Evolutionary conservation across 768 basidiomycete genomes (phyloP).

Genomic region (Guyanaporus albipodus): DNA sequence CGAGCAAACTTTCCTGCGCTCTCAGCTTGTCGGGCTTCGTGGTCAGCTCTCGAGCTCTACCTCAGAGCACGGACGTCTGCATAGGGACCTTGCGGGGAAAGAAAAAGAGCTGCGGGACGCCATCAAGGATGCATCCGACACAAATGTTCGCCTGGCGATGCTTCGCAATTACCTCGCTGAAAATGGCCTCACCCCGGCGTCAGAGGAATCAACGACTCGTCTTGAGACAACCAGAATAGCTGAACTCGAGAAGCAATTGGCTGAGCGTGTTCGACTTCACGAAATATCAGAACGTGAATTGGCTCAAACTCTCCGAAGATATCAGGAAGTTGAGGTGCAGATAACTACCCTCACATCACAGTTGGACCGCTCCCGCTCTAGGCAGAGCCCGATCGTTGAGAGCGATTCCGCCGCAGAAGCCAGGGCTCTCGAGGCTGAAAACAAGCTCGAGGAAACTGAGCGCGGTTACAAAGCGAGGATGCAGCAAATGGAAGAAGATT

Average conservation of each 20-base stretch:
- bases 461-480: constrained; percentile 72
- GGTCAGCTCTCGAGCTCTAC: constrained; percentile 65
- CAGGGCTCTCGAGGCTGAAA: constrained; percentile 66
- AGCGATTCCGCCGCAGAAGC: constrained; percentile 37
- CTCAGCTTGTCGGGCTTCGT: constrained; percentile 72
- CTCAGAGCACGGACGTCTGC: constrained; percentile 64
- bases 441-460: constrained; percentile 75
- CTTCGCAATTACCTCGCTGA: constrained; percentile 86
- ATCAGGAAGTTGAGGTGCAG: constrained; percentile 72
- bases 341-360: constrained; percentile 59
- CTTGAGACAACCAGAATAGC: constrained; percentile 44
- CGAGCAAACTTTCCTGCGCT: constrained; percentile 60
- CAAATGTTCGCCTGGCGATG: constrained; percentile 69
- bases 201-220: constrained; percentile 48
- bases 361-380: constrained; percentile 59
- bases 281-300: constrained; percentile 78
- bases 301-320: constrained; percentile 57
- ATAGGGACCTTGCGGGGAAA: constrained; percentile 63
- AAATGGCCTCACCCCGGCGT: constrained; percentile 76
- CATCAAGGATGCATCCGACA: constrained; percentile 61
- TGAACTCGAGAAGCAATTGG: constrained; percentile 76
- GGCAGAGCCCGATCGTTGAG: constrained; percentile 49
- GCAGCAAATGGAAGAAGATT: constrained; percentile 91
- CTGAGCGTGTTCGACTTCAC: constrained; percentile 65
- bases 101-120: constrained; percentile 65